These are phyloP conservation scores for Pseudogymnoascus sp. DNA, from an alignment of 2,329 filamentous ascomycete species.

Conservation along the genomic window DNA sequence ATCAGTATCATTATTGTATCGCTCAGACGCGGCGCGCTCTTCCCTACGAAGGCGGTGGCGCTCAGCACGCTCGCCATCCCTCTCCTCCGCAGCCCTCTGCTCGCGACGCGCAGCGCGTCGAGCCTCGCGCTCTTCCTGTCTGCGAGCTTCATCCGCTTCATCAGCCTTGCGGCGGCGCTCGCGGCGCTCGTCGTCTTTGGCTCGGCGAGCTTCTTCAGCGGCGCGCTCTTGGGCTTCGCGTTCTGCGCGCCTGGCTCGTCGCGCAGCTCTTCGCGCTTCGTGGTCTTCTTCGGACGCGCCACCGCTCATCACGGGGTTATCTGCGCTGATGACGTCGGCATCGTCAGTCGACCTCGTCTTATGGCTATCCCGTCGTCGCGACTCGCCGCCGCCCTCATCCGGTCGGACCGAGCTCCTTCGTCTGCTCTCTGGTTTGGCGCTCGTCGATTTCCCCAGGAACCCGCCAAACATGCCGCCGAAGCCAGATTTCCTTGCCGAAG, in stretches of 20 bases:
- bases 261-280: slow-evolving; percentile 55
- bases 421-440: slow-evolving; percentile 36
- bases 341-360: slow-evolving; percentile 35
- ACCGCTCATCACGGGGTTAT: slow-evolving; percentile 38
- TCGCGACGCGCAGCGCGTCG: slow-evolving; percentile 49
- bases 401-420: slow-evolving; percentile 45
- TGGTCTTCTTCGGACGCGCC: slow-evolving; percentile 46
- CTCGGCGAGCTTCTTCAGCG: slow-evolving; percentile 45
- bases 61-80: slow-evolving; percentile 40
- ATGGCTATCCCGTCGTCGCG: slow-evolving; percentile 29
- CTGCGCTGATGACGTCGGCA: slow-evolving; percentile 36
- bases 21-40: slow-evolving; percentile 41
- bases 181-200: slow-evolving; percentile 49
- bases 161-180: slow-evolving; percentile 49
- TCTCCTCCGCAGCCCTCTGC: slow-evolving; percentile 33
- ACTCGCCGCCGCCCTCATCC: slow-evolving; percentile 39
- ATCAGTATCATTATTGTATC: slow-evolving; percentile 39
- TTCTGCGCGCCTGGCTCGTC: slow-evolving; percentile 51
- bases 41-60: slow-evolving; percentile 40
- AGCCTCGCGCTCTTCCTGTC: slow-evolving; percentile 51
- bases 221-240: slow-evolving; percentile 42
- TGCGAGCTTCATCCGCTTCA: slow-evolving; percentile 47
- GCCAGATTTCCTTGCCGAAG: slow-evolving; percentile 53
- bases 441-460: slow-evolving; percentile 40
- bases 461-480: slow-evolving; percentile 57